phyloP scores from a whole-genome alignment of 495 filamentous ascomycete genomes.

The Astrocystis sublimbata region DNA sequence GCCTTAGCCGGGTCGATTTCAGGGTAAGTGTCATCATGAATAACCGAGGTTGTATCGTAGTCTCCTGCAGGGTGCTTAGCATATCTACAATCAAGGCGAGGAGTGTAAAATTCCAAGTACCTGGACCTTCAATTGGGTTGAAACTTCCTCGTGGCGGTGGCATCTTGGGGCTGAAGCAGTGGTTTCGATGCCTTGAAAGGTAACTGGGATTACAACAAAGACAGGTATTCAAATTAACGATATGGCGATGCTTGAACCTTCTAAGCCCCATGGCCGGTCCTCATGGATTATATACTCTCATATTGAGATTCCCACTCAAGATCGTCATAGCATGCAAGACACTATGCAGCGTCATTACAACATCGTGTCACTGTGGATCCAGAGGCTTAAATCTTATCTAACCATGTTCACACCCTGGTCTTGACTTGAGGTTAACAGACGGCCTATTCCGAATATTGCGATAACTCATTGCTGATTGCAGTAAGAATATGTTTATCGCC shows the following conservation, averaged over 20 bases:
- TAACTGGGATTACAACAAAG: too few relatives aligned
- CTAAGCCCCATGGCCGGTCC: neutral
- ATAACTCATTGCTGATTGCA: neutral
- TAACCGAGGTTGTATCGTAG: slow-evolving; percentile 26
- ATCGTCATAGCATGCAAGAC: neutral
- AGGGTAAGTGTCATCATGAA: slow-evolving; percentile 49
- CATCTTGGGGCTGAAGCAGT: slow-evolving; percentile 13
- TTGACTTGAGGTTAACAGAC: neutral
- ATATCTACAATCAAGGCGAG: neutral
- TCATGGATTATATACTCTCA: neutral
- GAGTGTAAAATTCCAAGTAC: slow-evolving; percentile 1
- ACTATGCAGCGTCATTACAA: neutral
- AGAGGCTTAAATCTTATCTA: neutral
- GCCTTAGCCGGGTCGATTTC: slow-evolving; percentile 42
- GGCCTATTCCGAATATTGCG: neutral
- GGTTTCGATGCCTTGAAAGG: neutral
- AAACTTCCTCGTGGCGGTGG: slow-evolving; percentile 26
- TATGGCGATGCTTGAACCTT: neutral
- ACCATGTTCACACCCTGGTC: too few relatives aligned
- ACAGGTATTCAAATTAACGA: neutral
- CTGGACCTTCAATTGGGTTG: slow-evolving; percentile 28
- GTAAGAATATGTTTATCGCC: neutral
- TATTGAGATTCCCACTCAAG: neutral
- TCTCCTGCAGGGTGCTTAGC: slow-evolving; percentile 20
- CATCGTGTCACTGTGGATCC: neutral